Percentiles rank a stretch among this genome's conserved stretches.
Evolutionary conservation across 164 flowering plant genomes (phyloP).

Genomic region (Aristolochia californica): DNA sequence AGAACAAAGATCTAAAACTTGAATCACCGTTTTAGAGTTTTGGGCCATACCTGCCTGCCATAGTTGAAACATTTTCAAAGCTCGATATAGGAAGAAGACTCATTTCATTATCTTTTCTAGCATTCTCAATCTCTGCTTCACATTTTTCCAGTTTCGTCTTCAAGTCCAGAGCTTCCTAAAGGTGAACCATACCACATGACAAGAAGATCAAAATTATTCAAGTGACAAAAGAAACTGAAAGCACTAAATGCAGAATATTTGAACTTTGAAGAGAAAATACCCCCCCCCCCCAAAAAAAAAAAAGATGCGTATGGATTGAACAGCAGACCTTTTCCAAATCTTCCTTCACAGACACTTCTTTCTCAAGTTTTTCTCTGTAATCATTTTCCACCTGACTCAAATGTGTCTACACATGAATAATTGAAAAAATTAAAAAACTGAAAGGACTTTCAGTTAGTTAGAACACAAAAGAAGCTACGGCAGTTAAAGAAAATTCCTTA

Average conservation of each 20-base stretch:
- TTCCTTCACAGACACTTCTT: constrained; percentile 43
- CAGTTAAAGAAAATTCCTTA: constrained; percentile 12
- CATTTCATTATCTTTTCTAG: constrained; percentile 46
- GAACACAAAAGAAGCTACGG: not conserved
- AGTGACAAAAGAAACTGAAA: too few relatives aligned
- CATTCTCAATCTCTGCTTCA: constrained; percentile 54
- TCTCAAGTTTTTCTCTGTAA: constrained; percentile 59
- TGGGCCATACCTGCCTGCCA: too few relatives aligned
- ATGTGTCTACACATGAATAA: constrained; percentile 41
- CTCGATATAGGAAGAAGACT: constrained; percentile 41
- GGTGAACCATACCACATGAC: too few relatives aligned
- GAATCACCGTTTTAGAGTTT: too few relatives aligned
- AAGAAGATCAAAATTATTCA: too few relatives aligned
- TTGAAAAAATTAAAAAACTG: not conserved
- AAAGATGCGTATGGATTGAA: not conserved
- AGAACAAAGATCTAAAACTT: too few relatives aligned
- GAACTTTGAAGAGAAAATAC: not conserved
- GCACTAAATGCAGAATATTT: not conserved
- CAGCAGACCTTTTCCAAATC: constrained; percentile 54
- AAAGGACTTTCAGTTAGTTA: not conserved
- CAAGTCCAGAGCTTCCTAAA: constrained; percentile 47
- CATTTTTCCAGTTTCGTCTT: constrained; percentile 56
- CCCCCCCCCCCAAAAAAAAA: too few relatives aligned
- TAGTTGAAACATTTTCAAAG: constrained; percentile 13
- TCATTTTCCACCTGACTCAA: constrained; percentile 65